Base-by-base conservation (phyloP, 108 stramenopile species). In the Discostella stelligeroides region DNA sequence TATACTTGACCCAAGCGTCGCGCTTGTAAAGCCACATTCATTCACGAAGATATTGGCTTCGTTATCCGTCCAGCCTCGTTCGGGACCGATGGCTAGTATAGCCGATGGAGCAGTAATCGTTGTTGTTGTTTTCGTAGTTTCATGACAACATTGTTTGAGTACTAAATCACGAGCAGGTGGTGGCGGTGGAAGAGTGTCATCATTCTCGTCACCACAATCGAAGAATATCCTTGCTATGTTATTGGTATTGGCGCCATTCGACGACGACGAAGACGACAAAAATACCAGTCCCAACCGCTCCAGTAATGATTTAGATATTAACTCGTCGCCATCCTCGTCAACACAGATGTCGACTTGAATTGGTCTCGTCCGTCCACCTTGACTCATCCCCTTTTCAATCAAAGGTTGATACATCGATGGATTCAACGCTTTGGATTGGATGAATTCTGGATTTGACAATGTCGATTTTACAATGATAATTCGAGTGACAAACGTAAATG, bases 191-290 rank as follows among this genome's bases (percentile, higher is more conserved):
- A 64, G 58, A 34, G 34, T 34, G 34, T 6, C 34, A 34, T 34
- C 46, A 14, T 48, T 7, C 49, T 83, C 83, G 57, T 84, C 79
- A 12, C 79, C 83, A 47, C 83, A 84, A 77, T 84, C 83, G 56
- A 84, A 58, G 54, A 84, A 80, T 63, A 84, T 56, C 23, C 66
- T 65, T 14, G 79, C 57, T 18, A 39, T 42, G 7, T 49, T 65
- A 54, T 74, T 50, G 41, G 28, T 4, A 10, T 37, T 15, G 48
- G 60, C 27, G 24, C 7, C 21, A 34, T 38, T 25, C 18, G 27
- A 46, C 20, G 30, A 14, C 50, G 25, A 34, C 15, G 21, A 47
- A 34, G 13, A 43, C 71, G 18, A 46, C 58, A 6, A 34, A 20
- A 46, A 39, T n/a, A 66, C 42, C 5, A 81, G 70, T 4, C 73